Conservation (phyloP, 1,284 basidiomycete genomes). For the Ceratobasidium sp. region DNA sequence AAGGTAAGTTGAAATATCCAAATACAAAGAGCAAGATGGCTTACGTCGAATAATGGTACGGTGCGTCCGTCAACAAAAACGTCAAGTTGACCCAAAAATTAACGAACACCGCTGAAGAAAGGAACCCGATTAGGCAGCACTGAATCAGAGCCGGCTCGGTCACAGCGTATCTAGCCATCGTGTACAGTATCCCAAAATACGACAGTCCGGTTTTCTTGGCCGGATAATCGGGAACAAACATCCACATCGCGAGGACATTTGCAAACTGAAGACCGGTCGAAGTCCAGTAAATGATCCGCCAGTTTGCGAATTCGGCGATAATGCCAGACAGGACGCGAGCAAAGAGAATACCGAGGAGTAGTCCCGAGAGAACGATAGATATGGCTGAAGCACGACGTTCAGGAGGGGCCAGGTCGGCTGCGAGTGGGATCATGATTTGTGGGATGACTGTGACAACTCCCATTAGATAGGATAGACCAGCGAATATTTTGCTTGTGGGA, state of each 20-base stretch:
- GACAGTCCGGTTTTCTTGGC: conserved; percentile 65
- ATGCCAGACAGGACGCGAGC: conserved; percentile 75
- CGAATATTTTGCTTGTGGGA: conserved; percentile 61
- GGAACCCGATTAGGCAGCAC: conserved; percentile 65
- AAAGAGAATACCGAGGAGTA: conserved; percentile 72
- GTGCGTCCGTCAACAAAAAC: conserved; percentile 71
- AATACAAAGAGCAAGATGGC: conserved; percentile 47
- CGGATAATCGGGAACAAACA: conserved; percentile 75
- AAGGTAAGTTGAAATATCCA: background rate
- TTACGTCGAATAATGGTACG: conserved; percentile 73
- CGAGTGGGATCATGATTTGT: conserved; percentile 67
- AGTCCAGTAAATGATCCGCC: conserved; percentile 74
- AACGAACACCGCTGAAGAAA: conserved; percentile 67
- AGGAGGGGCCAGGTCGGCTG: conserved; percentile 72
- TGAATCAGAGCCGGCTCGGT: conserved; percentile 77
- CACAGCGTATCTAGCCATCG: conserved; percentile 71
- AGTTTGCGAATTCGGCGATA: conserved; percentile 68
- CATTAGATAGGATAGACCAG: conserved; percentile 66
- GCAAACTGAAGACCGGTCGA: conserved; percentile 66
- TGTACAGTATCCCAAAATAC: conserved; percentile 69
- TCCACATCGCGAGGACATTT: conserved; percentile 65
- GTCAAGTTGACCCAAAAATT: conserved; percentile 79
- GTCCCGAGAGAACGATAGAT: conserved; percentile 72
- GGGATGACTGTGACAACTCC: conserved; percentile 64
- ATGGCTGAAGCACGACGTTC: conserved; percentile 70